phyloP scores from a whole-genome alignment of 2,329 filamentous ascomycete genomes.

The Mycocentrospora acerina region DNA sequence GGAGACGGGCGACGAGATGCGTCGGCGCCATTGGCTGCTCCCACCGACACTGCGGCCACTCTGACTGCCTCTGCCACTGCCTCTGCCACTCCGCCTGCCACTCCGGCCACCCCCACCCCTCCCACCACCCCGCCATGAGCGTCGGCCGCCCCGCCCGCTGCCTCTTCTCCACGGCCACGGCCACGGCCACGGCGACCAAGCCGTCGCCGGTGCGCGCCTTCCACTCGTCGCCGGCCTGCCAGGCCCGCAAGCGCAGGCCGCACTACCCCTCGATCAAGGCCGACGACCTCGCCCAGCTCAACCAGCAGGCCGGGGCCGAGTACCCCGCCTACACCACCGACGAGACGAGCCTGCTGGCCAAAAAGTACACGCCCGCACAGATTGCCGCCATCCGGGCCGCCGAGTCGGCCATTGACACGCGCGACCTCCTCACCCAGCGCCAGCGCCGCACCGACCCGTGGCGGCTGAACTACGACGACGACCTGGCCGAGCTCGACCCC shows the following conservation, averaged over 20 bases:
- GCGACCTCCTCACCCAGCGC: slow-evolving; percentile 74
- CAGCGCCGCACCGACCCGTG: slow-evolving; percentile 71
- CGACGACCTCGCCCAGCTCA: slow-evolving; percentile 40
- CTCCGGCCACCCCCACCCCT: slow-evolving; percentile 25
- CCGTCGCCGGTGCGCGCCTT: slow-evolving; percentile 44
- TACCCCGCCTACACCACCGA: slow-evolving; percentile 66
- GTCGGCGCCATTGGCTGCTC: too few relatives aligned
- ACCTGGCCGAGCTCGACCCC: slow-evolving; percentile 76
- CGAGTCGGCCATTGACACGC: slow-evolving; percentile 71
- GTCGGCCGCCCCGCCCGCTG: slow-evolving; percentile 46
- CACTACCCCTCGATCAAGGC: slow-evolving; percentile 50
- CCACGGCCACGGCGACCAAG: slow-evolving; percentile 23
- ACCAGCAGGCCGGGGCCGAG: slow-evolving; percentile 27
- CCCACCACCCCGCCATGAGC: slow-evolving; percentile 43
- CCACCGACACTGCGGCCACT: too few relatives aligned
- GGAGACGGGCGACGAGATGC: too few relatives aligned
- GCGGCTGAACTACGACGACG: slow-evolving; percentile 68
- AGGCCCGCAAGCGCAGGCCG: slow-evolving; percentile 41
- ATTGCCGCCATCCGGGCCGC: slow-evolving; percentile 78
- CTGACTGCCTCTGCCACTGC: too few relatives aligned
- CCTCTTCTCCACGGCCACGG: slow-evolving; percentile 39
- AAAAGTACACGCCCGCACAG: slow-evolving; percentile 78
- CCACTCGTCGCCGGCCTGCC: slow-evolving; percentile 40
- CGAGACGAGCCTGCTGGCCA: slow-evolving; percentile 50
- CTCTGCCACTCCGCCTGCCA: slow-evolving; percentile 3